These are phyloP conservation scores for Orbilia brochopaga DNA, from an alignment of 2,329 filamentous ascomycete genomes.

Conservation along the genomic window DNA sequence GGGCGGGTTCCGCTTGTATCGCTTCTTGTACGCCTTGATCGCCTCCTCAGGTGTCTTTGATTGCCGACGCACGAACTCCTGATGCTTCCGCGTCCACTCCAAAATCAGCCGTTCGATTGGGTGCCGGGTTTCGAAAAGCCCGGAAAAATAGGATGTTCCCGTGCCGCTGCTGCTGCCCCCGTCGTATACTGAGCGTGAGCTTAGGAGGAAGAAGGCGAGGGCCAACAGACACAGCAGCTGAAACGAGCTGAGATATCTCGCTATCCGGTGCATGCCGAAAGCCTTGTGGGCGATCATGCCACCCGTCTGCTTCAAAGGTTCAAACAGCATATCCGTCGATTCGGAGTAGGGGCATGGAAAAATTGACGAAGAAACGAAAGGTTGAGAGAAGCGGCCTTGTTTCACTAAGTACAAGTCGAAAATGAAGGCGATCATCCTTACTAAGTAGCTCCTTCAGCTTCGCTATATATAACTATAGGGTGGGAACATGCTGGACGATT, in stretches of 20 bases:
- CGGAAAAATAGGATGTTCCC: conserved; percentile 2
- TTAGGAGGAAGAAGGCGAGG: background rate
- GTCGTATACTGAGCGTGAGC: conserved; percentile 27
- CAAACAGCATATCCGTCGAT: background rate
- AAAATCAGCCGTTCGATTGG: conserved; percentile 36
- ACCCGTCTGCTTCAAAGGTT: background rate
- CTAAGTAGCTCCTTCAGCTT: no score
- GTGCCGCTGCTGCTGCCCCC: conserved; percentile 22
- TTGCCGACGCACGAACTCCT: conserved; percentile 16
- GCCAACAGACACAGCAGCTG: background rate
- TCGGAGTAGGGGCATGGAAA: background rate
- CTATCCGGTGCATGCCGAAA: background rate
- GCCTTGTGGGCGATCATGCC: background rate
- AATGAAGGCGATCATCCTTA: no score
- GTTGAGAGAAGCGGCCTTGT: no score
- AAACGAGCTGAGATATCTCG: background rate
- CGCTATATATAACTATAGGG: no score
- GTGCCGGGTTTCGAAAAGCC: conserved; percentile 20
- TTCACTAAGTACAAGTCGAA: no score
- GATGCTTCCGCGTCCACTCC: conserved; percentile 17
- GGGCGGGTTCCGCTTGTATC: conserved; percentile 61
- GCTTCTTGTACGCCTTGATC: conserved; percentile 57
- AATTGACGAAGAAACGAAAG: no score
- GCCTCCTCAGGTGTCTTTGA: conserved; percentile 38
- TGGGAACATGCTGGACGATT: no score